Conservation (phyloP, 106 monocot genomes). For the Dendrobium catenatum region DNA sequence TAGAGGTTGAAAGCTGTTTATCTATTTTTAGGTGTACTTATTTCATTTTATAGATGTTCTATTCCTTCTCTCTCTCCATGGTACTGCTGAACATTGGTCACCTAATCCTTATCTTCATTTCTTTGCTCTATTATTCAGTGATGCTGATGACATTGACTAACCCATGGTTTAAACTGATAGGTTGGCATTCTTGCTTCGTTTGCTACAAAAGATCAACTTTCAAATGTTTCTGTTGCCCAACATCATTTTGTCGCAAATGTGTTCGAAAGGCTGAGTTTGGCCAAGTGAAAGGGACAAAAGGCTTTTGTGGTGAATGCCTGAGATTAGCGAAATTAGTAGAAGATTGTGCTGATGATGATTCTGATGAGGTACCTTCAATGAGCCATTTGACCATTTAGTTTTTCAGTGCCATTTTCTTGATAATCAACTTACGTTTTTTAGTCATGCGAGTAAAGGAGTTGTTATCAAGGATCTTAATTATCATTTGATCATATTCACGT, state of each 20-base stretch:
- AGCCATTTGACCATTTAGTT: neutral
- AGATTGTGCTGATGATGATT: conserved; percentile 33
- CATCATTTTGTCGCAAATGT: conserved; percentile 32
- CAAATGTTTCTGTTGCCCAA: conserved; percentile 47
- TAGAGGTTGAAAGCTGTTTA: neutral
- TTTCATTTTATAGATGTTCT: neutral
- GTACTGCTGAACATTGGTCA: neutral
- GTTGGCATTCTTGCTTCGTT: conserved; percentile 37
- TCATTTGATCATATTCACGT: neutral
- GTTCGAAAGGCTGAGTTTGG: conserved; percentile 28
- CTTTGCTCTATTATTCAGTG: neutral
- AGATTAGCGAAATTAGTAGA: conserved; percentile 35
- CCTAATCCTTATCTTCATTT: neutral
- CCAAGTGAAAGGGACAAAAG: conserved; percentile 27
- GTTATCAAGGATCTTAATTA: conserved; percentile 2
- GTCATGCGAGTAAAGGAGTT: neutral
- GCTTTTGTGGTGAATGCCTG: conserved; percentile 51
- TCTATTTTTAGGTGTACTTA: conserved; percentile 3
- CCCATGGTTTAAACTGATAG: conserved; percentile 18
- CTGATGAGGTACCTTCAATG: conserved; percentile 24
- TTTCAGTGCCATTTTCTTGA: neutral
- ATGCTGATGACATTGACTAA: neutral
- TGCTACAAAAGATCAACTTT: conserved; percentile 39
- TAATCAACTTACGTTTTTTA: neutral
- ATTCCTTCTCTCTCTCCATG: neutral